Conservation (phyloP, 305 asterid species). For the Fraxinus sp. region DNA sequence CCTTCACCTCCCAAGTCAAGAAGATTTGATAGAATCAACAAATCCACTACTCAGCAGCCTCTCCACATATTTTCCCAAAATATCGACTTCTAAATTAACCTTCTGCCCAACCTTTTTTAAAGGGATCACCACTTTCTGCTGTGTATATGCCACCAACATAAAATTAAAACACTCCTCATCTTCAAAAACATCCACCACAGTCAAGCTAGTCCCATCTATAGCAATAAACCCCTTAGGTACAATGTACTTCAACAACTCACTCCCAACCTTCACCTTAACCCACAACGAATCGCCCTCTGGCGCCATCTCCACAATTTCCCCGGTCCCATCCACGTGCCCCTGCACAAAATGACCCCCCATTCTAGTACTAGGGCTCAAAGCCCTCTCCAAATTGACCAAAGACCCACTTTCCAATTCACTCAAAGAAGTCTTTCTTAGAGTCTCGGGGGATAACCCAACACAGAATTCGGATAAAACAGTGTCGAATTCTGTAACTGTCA, state of each 20-base stretch:
- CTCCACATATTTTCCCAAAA: constrained; percentile 91
- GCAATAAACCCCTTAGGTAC: constrained; percentile 90
- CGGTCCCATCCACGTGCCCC: constrained; percentile 91
- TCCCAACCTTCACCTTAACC: constrained; percentile 64
- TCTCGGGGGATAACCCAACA: constrained; percentile 81
- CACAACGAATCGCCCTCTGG: constrained; percentile 83
- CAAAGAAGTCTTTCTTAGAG: constrained; percentile 70
- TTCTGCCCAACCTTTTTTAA: constrained; percentile 76
- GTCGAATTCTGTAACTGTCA: constrained; percentile 72
- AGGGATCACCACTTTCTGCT: constrained; percentile 73
- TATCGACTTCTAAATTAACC: constrained; percentile 94
- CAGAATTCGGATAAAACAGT: constrained; percentile 48
- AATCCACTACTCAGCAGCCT: constrained; percentile 70
- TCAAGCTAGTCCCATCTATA: constrained; percentile 89
- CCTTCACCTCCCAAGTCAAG: constrained; percentile 30
- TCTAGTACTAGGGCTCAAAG: constrained; percentile 69
- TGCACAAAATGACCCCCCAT: constrained; percentile 98
- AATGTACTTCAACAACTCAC: constrained; percentile 67
- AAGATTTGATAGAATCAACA: constrained; percentile 47
- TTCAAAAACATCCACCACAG: constrained; percentile 83
- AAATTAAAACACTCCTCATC: constrained; percentile 68
- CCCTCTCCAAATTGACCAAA: constrained; percentile 81
- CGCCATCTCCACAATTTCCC: constrained; percentile 53
- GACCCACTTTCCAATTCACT: constrained; percentile 63
- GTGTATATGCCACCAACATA: constrained; percentile 83